Evolutionary conservation across 73 alveolate species (phyloP), one percentile per base, ranked within the genome.

Genomic region (Paramecium pentaurelia): DNA sequence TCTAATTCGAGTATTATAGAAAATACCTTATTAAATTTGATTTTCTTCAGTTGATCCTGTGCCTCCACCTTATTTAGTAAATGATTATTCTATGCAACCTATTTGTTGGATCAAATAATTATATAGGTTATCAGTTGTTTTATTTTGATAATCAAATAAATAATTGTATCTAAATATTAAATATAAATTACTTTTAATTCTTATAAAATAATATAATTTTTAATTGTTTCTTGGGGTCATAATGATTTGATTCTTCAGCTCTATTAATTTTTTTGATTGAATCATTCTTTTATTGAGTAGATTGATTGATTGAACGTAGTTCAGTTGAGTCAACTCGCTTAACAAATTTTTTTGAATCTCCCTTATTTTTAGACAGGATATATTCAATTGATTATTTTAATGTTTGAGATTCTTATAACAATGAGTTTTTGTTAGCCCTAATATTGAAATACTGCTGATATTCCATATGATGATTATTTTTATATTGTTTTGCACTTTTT

Each of bases 31-130:
- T 75, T 75, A 75, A 14, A 75, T 75, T 34, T 75, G 37, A 75
- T 75, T 54, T 75, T 27, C 60, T 3, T 75, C 88, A 37, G 88
- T 75, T 34, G 88, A 75, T 34, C 88, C 60, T 32, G 88, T 75
- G 6, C 58, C 60, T 34, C 60, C 60, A 12, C 64, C 58, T 40
- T 34, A 30, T 18, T 75, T 75, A 3, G 16, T 30, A n/a, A 37
- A 75, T 14, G 36, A 40, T 40, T 37, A 37, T 36, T 75, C 88
- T 1, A 75, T 75, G 9, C 18, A 14, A 22, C 70, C 88, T 14
- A 75, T 75, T 75, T 75, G 25, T 34, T 75, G 60, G 40, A 75
- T 75, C 49, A 75, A 40, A 16, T 14, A 75, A 40, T 75, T 75
- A 36, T 75, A 75, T 14, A 75, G n/a, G 34, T 75, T 27, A 75